phyloP scores from a whole-genome alignment of 768 basidiomycete genomes.

The Lentinula guzmanii region DNA sequence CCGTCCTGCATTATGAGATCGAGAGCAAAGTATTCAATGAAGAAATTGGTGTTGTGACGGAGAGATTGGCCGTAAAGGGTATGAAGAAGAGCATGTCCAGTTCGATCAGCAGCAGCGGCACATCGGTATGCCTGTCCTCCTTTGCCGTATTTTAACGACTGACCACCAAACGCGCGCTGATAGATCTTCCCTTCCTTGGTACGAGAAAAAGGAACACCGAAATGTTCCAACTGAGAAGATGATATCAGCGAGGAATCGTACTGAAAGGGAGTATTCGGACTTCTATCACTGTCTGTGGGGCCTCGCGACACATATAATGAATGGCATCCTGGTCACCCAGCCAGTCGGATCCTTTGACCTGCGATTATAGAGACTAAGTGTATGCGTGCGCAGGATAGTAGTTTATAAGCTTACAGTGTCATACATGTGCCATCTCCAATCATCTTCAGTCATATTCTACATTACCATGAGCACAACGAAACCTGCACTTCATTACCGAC shows the following conservation, averaged over 20 bases:
- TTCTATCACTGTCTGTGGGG: slow-evolving; percentile 90
- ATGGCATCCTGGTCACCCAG: slow-evolving; percentile 99
- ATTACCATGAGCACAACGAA: not conserved
- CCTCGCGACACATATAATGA: slow-evolving; percentile 99
- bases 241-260: not conserved
- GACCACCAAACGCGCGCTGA: slow-evolving; percentile 98
- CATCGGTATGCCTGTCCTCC: slow-evolving; percentile 99
- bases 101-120: slow-evolving; percentile 97
- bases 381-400: not conserved
- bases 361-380: slow-evolving; percentile 12
- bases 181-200: slow-evolving; percentile 99
- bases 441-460: slow-evolving; percentile 98
- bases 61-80: slow-evolving; percentile 99
- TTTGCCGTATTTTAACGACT: slow-evolving; percentile 94
- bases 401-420: slow-evolving; percentile 60
- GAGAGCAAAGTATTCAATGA: slow-evolving; percentile 99
- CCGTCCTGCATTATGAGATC: slow-evolving; percentile 99
- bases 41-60: slow-evolving; percentile 98
- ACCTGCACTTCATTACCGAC: slow-evolving; percentile 4
- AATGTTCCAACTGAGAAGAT: slow-evolving; percentile 82
- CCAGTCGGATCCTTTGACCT: slow-evolving; percentile 99
- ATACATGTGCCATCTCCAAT: slow-evolving; percentile 99
- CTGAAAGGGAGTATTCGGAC: slow-evolving; percentile 29
- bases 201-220: slow-evolving; percentile 96
- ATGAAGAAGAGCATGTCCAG: slow-evolving; percentile 96